Evolutionary conservation across 2,329 filamentous ascomycete genomes (phyloP).

Genomic region (Fusarium torulosum): DNA sequence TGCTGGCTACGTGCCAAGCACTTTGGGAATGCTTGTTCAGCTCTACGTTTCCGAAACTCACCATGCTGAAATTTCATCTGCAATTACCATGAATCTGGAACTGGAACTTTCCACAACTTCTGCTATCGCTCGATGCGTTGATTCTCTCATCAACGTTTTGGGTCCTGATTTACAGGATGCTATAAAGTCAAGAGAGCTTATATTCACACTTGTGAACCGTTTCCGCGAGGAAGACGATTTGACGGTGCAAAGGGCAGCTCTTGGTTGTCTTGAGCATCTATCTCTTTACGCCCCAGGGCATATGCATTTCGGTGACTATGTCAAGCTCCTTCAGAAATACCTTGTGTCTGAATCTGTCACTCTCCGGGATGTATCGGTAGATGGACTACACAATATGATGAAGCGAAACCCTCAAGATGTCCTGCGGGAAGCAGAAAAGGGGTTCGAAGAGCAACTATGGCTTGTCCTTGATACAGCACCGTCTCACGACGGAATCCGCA

Average conservation of each 20-base stretch:
- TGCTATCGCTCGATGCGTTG: slow-evolving; percentile 87
- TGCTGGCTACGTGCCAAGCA: slow-evolving; percentile 88
- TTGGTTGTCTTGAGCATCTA: slow-evolving; percentile 89
- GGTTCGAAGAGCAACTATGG: slow-evolving; percentile 93
- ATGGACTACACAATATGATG: slow-evolving; percentile 95
- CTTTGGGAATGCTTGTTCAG: slow-evolving; percentile 92
- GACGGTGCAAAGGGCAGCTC: slow-evolving; percentile 78
- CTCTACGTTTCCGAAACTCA: slow-evolving; percentile 93
- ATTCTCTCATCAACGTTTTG: slow-evolving; percentile 96
- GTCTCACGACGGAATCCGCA: slow-evolving; percentile 82
- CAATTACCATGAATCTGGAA: slow-evolving; percentile 91
- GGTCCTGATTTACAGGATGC: slow-evolving; percentile 96
- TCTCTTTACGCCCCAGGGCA: slow-evolving; percentile 91
- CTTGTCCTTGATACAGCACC: slow-evolving; percentile 84
- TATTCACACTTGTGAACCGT: slow-evolving; percentile 85
- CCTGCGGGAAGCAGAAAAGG: slow-evolving; percentile 77
- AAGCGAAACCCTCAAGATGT: slow-evolving; percentile 89
- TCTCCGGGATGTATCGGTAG: slow-evolving; percentile 83
- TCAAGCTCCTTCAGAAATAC: slow-evolving; percentile 82
- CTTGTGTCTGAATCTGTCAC: slow-evolving; percentile 76
- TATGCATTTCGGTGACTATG: slow-evolving; percentile 86
- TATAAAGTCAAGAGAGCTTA: slow-evolving; percentile 89
- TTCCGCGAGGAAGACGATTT: slow-evolving; percentile 82
- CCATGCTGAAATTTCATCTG: slow-evolving; percentile 82
- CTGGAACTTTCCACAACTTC: slow-evolving; percentile 85